Evolutionary conservation across 2,329 filamentous ascomycete species (phyloP), one percentile per base, ranked within the genome.

Genomic region (Apiospora saccharicola): DNA sequence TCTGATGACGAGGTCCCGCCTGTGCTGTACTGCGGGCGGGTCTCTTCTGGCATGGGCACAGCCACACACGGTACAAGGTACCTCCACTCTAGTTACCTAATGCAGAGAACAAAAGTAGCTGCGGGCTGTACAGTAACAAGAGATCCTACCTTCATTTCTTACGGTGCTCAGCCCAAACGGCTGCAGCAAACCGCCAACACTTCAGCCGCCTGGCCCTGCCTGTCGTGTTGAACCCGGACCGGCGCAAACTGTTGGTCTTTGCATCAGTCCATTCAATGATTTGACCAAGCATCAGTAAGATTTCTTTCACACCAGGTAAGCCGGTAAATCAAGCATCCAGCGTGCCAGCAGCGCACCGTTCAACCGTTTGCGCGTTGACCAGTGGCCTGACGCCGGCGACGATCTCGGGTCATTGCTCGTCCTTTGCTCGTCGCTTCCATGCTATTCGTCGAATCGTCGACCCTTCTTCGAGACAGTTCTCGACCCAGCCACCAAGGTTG

Each of bases 341-440:
- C 24, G 14, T 46, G 44, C 16, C 44, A 51, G 24, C 51, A 16
- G 13, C 30, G 53, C 53, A 61, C 53, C 53, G 53, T 61, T 61
- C 53, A 61, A 61, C 53, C 53, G 53, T 61, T 61, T 61, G 53
- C 53, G 53, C 53, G 53, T 61, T 61, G 53, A 34, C 53, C 53
- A 61, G 53, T 34, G 12, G 16, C 30, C 19, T 22, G 53, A 16
- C 53, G 37, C 46, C 10, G 46, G 22, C 10, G 30, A 37, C 53
- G 53, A 61, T 61, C 53, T 61, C 22, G 26, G 53, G 30, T 30
- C 24, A 7, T 24, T 24, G 37, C 37, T 41, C 37, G 24, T 53
- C 51, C 30, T 61, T 61, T n/a, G 53, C 53, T 61, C 30, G 57
- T 61, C 30, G 34, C n/a, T 61, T 30, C 34, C 22, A 41, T 34